Percentiles rank a stretch among this genome's conserved stretches.
phyloP scores from a whole-genome alignment of 208 protist species.

The Trypanosoma cruzi region DNA sequence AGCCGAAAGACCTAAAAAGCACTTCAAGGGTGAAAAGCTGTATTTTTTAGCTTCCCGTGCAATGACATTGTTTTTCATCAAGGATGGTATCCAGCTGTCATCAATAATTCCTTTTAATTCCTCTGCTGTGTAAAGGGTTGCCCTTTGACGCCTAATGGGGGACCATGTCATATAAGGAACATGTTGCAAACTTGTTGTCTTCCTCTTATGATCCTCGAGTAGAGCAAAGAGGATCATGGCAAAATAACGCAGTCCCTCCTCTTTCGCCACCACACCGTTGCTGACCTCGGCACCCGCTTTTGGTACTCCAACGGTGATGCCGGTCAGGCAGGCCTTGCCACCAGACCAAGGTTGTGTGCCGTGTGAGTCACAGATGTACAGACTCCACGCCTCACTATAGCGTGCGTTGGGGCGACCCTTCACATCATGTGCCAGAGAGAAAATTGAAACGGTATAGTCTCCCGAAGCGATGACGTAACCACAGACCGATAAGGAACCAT shows the following conservation, averaged over 20 bases:
- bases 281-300: background rate
- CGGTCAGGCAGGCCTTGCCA: slow-evolving; percentile 71
- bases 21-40: slow-evolving; percentile 58
- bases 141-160: slow-evolving; percentile 53
- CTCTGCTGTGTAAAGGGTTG: slow-evolving; percentile 50
- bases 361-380: slow-evolving; percentile 89
- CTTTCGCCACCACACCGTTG: slow-evolving; percentile 16
- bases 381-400: slow-evolving; percentile 69
- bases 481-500: slow-evolving; percentile 41
- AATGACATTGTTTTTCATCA: slow-evolving; percentile 53
- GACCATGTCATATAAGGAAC: slow-evolving; percentile 92
- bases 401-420: slow-evolving; percentile 15
- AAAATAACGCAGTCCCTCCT: slow-evolving; percentile 84
- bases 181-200: slow-evolving; percentile 22
- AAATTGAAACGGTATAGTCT: slow-evolving; percentile 88
- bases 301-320: slow-evolving; percentile 51
- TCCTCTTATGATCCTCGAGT: slow-evolving; percentile 73
- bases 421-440: slow-evolving; percentile 67
- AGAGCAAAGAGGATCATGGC: slow-evolving; percentile 79
- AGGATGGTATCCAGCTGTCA: slow-evolving; percentile 67
- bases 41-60: slow-evolving; percentile 42
- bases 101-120: slow-evolving; percentile 78
- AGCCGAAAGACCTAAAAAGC: slow-evolving; percentile 59
- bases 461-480: slow-evolving; percentile 91
- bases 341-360: slow-evolving; percentile 88